phyloP scores from a whole-genome alignment of 2,329 filamentous ascomycete species.

The Arthrobotrys pseudoclavata region DNA sequence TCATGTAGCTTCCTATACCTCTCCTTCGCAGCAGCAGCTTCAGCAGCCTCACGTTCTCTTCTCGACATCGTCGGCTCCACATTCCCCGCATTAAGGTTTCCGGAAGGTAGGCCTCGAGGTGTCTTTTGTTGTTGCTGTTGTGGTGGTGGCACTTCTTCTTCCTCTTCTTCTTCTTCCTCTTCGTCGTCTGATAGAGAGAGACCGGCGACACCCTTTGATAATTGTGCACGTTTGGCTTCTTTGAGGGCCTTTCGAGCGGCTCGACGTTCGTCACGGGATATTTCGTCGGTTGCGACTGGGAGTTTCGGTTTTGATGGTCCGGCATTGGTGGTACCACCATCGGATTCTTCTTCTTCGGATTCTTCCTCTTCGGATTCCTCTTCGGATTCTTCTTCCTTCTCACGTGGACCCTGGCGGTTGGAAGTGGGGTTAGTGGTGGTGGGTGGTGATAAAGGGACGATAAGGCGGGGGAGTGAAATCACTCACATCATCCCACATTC shows the following conservation, averaged over 20 bases:
- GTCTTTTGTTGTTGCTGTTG: conserved; percentile 62
- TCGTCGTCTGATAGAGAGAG: conserved; percentile 80
- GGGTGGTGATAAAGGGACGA: not conserved
- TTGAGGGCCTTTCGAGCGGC: conserved; percentile 91
- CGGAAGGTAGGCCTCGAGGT: conserved; percentile 60
- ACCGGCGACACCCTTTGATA: conserved; percentile 84
- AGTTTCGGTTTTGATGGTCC: conserved; percentile 67
- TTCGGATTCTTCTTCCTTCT: conserved; percentile 68
- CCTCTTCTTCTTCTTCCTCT: conserved; percentile 73
- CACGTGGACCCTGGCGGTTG: conserved; percentile 65
- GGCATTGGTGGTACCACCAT: conserved; percentile 67
- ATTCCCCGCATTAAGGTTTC: conserved; percentile 64
- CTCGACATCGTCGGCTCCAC: conserved; percentile 73
- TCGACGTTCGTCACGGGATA: conserved; percentile 89
- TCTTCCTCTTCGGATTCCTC: conserved; percentile 69
- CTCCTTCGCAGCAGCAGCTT: conserved; percentile 90
- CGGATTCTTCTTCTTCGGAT: conserved; percentile 69
- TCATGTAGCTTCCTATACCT: conserved; percentile 91
- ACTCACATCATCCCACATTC: conserved; percentile 82
- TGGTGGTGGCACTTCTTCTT: conserved; percentile 69
- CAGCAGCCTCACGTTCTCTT: conserved; percentile 81
- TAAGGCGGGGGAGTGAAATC: conserved; percentile 43
- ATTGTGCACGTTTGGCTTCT: conserved; percentile 79
- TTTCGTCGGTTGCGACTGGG: conserved; percentile 68
- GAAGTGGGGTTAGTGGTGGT: conserved; percentile 17